Base-by-base conservation (phyloP, 768 basidiomycete genomes). In the Fomitopsis pulvina region DNA sequence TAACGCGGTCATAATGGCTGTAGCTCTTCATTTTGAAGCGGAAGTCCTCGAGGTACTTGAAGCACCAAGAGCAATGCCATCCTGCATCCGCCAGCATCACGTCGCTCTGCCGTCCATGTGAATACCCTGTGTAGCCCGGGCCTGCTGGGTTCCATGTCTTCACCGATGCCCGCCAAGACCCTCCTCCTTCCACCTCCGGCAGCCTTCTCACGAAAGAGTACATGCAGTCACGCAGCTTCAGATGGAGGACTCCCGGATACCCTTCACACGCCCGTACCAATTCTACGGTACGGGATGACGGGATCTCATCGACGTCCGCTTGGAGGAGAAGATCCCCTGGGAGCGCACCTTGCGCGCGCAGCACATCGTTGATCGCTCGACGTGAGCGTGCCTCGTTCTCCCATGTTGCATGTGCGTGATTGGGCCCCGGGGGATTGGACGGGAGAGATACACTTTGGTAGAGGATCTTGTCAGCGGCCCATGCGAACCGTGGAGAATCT, bases 41-140 rank as follows among this genome's bases (percentile, higher is more conserved):
- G 54, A 79, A 82, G 60, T 85, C 81, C 7, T 71, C 63, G 43
- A 83, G 68, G 11, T 75, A 74, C 39, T 75, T 69, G 71, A 83
- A 85, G 64, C 81, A 83, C 66, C 77, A 83, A 50, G 77, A 79
- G 66, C 80, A 83, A 57, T 84, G 81, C 80, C 80, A 84, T 1
- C 81, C 82, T n/a, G 79, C 67, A 60, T 84, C 80, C 20, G 78
- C 77, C 29, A 84, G 73, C 8, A 77, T 64, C 30, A 62, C 59
- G 43, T 79, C 70, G 8, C 67, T 67, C 46, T 71, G 69, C 60
- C 76, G 72, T 18, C 74, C 74, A 57, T 79, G 78, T 25, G 71
- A 68, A 58, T 81, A 81, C 24, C 55, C 55, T 49, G 61, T 71
- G 45, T 61, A 69, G 26, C 61, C 57, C n/a, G 60, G 52, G n/a